Base-by-base conservation (phyloP, 1,139 yeast species). In the Debaryomyces udenii region DNA sequence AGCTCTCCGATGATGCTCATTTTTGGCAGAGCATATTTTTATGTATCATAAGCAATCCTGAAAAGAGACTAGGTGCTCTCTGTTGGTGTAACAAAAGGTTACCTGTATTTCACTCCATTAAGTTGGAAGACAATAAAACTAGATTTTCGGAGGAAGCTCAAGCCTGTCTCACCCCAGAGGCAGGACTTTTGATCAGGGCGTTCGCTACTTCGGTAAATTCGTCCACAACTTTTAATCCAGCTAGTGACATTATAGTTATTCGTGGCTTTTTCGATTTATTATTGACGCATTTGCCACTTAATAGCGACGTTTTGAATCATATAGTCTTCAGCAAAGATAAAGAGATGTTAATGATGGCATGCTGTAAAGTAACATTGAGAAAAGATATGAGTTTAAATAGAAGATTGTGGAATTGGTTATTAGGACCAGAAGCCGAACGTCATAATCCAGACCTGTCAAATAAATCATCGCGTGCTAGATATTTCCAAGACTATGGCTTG, bases 361-460 rank as follows among this genome's bases (percentile, higher is more conserved):
- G 93, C 26, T 76, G 88, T 35, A 63, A 71, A 9, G 81, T 91
- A 0, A 84, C 94, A 1, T 67, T 90, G 39, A 79, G 84, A 33
- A 83, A 83, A 51, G 99, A 93, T 61, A 89, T 93, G 96, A 88
- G 97, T 14, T 73, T 93, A 47, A 94, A 93, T 58, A 74, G 98
- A 60, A 76, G 99, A 51, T 70, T 93, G 22, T 91, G 98, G 96
- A 83, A 77, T 49, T 91, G 96, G 94, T 66, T 93, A 7, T 64
- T 91, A 34, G 98, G 98, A 0, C 94, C 96, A 2, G 80, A 74
- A 16, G 41, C 43, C 7, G 64, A 55, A 4, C 35, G 38, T n/a
- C 18, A 39, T 2, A 35, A 26, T n/a, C 31, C 40, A 9, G 39
- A 45, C 10, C 22, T 29, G 11, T 15, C 37, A 2, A 45, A 40